phyloP scores from a whole-genome alignment of 192 early-diverging fungal genomes.

The Podila epicladia region DNA sequence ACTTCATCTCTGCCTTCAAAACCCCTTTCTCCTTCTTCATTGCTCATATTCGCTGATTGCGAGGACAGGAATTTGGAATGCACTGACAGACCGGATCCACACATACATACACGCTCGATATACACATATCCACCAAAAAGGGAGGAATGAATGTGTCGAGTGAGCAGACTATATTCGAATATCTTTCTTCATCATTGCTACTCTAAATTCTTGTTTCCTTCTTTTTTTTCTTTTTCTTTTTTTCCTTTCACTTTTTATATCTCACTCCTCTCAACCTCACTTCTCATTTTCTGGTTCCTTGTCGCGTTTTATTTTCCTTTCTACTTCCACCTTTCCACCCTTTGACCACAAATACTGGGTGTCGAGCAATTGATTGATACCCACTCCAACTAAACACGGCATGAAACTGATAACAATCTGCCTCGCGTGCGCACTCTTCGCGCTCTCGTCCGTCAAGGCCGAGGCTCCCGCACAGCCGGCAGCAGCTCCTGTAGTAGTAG shows the following conservation, averaged over 20 bases:
- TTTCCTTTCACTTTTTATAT: background rate
- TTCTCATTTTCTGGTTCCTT: too few species aligned
- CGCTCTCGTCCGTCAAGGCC: background rate
- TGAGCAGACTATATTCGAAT: background rate
- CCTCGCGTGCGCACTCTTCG: background rate
- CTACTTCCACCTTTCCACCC: too few species aligned
- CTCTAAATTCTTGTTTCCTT: background rate
- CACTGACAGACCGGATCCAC: background rate
- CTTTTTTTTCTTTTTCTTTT: too few species aligned
- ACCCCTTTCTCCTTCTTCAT: background rate
- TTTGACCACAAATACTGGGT: too few species aligned
- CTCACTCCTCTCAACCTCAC: background rate
- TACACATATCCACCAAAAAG: too few species aligned
- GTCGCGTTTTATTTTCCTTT: too few species aligned
- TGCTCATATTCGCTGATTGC: background rate
- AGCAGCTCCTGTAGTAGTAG: background rate
- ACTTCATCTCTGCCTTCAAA: background rate
- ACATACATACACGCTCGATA: too few species aligned
- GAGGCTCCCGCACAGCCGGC: background rate
- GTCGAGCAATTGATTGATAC: too few species aligned
- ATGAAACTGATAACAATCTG: background rate
- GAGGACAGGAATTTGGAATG: constrained; percentile 2
- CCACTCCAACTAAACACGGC: background rate
- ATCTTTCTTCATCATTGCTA: background rate
- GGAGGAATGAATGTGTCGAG: too few species aligned